Conservation (phyloP, 108 stramenopile species). For the Cyclotella cryptica region DNA sequence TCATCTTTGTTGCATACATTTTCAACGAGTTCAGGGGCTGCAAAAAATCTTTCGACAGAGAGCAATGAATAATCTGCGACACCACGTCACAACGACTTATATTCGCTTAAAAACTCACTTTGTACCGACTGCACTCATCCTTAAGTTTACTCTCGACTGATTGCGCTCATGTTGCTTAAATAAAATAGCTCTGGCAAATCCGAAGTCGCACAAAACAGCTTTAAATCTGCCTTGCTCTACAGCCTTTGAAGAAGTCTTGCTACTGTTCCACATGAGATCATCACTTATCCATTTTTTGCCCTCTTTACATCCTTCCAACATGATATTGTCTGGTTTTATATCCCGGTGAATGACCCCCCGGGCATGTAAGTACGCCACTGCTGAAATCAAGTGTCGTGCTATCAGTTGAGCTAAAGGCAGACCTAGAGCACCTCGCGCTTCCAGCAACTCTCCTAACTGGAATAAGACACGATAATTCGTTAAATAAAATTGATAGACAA, state of each 20-base stretch:
- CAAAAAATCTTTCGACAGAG: conserved; percentile 50
- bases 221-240: conserved; percentile 64
- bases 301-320: conserved; percentile 47
- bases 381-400: conserved; percentile 73
- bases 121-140: conserved; percentile 79
- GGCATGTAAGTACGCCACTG: conserved; percentile 80
- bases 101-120: conserved; percentile 21
- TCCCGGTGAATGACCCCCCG: conserved; percentile 84
- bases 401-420: conserved; percentile 70
- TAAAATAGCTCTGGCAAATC: conserved; percentile 76
- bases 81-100: background rate
- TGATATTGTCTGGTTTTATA: conserved; percentile 84
- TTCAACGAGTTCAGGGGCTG: conserved; percentile 80
- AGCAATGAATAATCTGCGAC: background rate
- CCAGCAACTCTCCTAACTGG: conserved; percentile 62
- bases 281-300: conserved; percentile 20
- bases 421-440: conserved; percentile 73
- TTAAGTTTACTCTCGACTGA: conserved; percentile 11
- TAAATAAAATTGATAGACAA: background rate
- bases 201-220: conserved; percentile 80
- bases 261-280: conserved; percentile 71
- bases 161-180: conserved; percentile 56
- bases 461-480: conserved; percentile 41
- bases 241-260: conserved; percentile 44
- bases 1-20: conserved; percentile 57